A percentile compares a stretch with the other conserved stretches of the same genome.
These are phyloP conservation scores for Novymonas esmeraldas DNA, from an alignment of 208 protist genomes.

Conservation along the genomic window DNA sequence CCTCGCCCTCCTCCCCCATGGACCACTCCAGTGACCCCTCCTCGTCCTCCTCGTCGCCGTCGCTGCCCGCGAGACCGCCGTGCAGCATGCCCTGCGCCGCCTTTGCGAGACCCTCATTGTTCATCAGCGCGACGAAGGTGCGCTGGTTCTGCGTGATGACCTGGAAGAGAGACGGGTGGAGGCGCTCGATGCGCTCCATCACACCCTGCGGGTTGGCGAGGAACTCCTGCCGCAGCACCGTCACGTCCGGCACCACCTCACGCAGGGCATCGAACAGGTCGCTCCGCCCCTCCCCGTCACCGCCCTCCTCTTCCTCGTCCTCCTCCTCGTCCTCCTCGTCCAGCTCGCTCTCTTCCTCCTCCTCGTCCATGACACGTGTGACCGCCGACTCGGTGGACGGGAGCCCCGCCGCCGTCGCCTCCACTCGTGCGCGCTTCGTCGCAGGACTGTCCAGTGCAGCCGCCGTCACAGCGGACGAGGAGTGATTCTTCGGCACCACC, in stretches of 20 bases:
- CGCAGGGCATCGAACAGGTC: constrained; percentile 63
- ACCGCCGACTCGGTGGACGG: no score
- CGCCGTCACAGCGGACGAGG: not conserved
- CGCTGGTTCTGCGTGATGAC: constrained; percentile 80
- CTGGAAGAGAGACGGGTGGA: constrained; percentile 78
- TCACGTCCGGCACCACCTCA: constrained; percentile 66
- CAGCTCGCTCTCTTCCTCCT: constrained; percentile 10
- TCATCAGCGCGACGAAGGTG: constrained; percentile 79
- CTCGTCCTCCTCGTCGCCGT: constrained; percentile 21
- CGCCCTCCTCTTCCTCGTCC: constrained; percentile 19
- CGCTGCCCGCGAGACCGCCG: constrained; percentile 20
- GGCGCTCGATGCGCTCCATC: constrained; percentile 70
- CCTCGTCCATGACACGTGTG: no score
- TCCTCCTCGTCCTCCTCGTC: constrained; percentile 20
- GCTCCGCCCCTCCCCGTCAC: constrained; percentile 27
- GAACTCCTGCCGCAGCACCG: constrained; percentile 82
- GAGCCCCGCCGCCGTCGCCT: no score
- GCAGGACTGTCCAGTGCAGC: not conserved
- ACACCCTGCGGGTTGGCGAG: constrained; percentile 65
- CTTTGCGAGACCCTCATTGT: constrained; percentile 66
- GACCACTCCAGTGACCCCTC: constrained; percentile 25
- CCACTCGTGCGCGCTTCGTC: constrained; percentile 8
- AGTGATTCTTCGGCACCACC: constrained; percentile 46
- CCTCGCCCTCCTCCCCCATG: constrained; percentile 32
- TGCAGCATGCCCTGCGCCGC: constrained; percentile 38